Evolutionary conservation across 192 early-diverging fungal species (phyloP).

Genomic region (Paraglomus brasilianum): DNA sequence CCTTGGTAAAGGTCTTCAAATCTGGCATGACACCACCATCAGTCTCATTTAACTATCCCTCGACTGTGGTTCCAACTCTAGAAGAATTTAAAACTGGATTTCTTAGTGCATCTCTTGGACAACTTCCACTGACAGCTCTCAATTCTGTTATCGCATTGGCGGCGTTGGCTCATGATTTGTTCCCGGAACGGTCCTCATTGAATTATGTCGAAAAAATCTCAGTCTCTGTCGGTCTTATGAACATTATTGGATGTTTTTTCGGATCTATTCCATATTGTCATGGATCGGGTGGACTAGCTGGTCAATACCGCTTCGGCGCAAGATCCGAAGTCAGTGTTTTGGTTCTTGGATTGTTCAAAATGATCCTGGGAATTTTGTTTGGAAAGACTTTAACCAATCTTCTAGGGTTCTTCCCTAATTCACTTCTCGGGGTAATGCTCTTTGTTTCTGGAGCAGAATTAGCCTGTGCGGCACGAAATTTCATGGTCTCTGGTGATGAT

Average conservation of each 20-base stretch:
- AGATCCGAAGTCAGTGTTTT: constrained; percentile 77
- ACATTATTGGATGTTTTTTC: constrained; percentile 75
- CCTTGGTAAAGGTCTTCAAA: constrained; percentile 52
- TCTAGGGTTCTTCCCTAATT: constrained; percentile 69
- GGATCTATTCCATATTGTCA: constrained; percentile 81
- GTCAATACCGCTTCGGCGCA: constrained; percentile 91
- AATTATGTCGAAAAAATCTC: constrained; percentile 52
- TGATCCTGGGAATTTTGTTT: constrained; percentile 80
- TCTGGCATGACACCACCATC: constrained; percentile 36
- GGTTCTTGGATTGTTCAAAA: constrained; percentile 72
- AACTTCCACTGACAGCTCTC: constrained; percentile 81
- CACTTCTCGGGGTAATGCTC: constrained; percentile 85
- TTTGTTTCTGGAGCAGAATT: constrained; percentile 82
- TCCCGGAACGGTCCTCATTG: constrained; percentile 59
- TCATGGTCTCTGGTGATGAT: constrained; percentile 33
- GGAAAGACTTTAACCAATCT: constrained; percentile 74
- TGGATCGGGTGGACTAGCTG: constrained; percentile 89
- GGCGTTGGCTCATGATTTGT: constrained; percentile 77
- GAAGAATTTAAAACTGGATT: constrained; percentile 72
- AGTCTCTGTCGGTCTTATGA: constrained; percentile 74
- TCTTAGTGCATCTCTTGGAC: constrained; percentile 77
- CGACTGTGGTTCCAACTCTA: constrained; percentile 59
- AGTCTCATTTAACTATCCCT: constrained; percentile 39
- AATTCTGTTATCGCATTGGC: constrained; percentile 85
- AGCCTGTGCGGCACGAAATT: constrained; percentile 53